phyloP scores from a whole-genome alignment of 75 land plant genomes.

The Chamaecyparis obtusa region DNA sequence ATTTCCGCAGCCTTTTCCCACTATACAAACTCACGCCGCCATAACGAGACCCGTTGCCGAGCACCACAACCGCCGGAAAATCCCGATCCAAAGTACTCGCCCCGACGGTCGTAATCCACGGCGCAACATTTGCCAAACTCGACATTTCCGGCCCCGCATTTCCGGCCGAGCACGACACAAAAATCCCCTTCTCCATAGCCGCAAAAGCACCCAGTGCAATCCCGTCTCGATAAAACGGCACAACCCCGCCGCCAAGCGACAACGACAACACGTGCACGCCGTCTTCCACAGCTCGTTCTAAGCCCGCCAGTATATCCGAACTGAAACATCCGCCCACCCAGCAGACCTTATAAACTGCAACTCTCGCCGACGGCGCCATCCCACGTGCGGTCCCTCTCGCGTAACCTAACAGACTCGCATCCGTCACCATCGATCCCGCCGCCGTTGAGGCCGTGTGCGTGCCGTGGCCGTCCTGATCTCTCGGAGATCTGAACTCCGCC shows the following conservation, averaged over 20 bases:
- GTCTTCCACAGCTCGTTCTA: conserved; percentile 59
- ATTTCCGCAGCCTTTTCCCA: conserved; percentile 14
- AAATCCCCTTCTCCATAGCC: conserved; percentile 37
- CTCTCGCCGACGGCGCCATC: conserved; percentile 57
- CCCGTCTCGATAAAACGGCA: conserved; percentile 33
- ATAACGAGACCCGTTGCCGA: conserved; percentile 46
- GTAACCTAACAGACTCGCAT: conserved; percentile 38
- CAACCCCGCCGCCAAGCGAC: conserved; percentile 36
- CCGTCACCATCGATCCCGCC: conserved; percentile 40
- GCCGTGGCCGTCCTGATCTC: conserved; percentile 60
- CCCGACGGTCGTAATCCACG: conserved; percentile 47
- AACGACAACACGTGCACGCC: conserved; percentile 55
- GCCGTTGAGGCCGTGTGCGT: conserved; percentile 72
- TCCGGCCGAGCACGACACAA: conserved; percentile 42
- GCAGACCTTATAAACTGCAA: conserved; percentile 68
- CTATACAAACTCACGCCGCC: conserved; percentile 36
- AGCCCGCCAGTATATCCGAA: conserved; percentile 51
- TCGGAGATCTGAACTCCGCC: conserved; percentile 27
- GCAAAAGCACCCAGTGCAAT: conserved; percentile 47
- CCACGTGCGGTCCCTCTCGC: conserved; percentile 61
- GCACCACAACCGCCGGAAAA: conserved; percentile 60
- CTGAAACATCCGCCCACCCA: conserved; percentile 30
- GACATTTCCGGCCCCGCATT: conserved; percentile 32
- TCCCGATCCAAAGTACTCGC: conserved; percentile 56
- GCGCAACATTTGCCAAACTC: conserved; percentile 37